These are phyloP conservation scores for Paracoccidioides lutzii DNA, from an alignment of 2,329 filamentous ascomycete genomes.

Conservation along the genomic window DNA sequence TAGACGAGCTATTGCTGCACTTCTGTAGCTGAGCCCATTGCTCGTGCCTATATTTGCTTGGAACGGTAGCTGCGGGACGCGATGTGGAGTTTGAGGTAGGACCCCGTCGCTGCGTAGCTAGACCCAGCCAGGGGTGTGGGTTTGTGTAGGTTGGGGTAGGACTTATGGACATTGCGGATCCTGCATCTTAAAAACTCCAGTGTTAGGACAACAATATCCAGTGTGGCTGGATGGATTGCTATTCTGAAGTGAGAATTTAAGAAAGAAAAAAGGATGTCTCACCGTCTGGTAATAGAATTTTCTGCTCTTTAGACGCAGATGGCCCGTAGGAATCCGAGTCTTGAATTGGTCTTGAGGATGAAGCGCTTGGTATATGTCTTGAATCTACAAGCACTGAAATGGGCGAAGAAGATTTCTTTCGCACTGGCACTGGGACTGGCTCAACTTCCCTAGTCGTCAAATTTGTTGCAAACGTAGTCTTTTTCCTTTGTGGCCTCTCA, in stretches of 20 bases:
- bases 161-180: neutral
- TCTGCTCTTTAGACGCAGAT: neutral
- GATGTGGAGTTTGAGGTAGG: conserved; percentile 4
- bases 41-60: neutral
- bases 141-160: neutral
- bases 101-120: neutral
- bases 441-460: conserved; percentile 3
- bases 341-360: neutral
- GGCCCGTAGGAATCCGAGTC: neutral
- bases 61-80: neutral
- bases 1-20: neutral
- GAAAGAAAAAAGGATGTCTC: neutral
- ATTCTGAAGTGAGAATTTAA: neutral
- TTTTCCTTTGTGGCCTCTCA: conserved; percentile 4
- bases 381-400: neutral
- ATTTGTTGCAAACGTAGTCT: conserved; percentile 7
- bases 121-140: conserved; percentile 1
- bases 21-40: neutral
- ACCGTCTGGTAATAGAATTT: neutral
- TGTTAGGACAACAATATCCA: neutral
- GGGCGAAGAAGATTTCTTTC: neutral
- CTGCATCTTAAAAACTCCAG: neutral
- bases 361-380: neutral
- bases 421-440: neutral
- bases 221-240: neutral